Evolutionary conservation across 1,284 basidiomycete species (phyloP), one percentile per base, ranked within the genome.

Genomic region (Sparassis latifolia): DNA sequence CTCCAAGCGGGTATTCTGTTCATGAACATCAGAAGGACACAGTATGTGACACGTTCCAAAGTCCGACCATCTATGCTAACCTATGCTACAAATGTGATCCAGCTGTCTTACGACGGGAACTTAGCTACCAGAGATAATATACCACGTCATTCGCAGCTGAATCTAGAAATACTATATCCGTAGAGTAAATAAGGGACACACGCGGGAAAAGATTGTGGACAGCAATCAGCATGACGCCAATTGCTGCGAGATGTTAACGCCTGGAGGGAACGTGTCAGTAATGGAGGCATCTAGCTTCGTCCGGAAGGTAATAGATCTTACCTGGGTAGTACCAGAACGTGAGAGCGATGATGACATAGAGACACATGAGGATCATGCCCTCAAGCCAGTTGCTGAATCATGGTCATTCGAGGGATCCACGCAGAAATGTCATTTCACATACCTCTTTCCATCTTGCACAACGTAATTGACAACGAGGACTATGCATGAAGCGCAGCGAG

Each of bases 261-360:
- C 57, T 58, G 39, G 20, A 53, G 9, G 3, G 44, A 40, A 38
- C 30, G 29, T 28, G 32, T 7, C n/a, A 38, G 54, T 40, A 51
- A 20, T 7, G 39, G 42, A 28, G 44, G 31, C 31, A n/a, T 27
- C 20, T 12, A 37, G 35, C 12, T 6, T 12, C 6, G 35, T 12
- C 7, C 35, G 12, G 35, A 37, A 37, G 35, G 41, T 27, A 9
- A 42, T 29, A 33, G 7, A 32, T 55, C 61, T 53, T 58, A 71
- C 78, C 78, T 48, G 79, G 79, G 59, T 83, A 83, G 59, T 72
- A 85, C 81, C 81, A 86, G 64, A 84, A 85, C 2, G 75, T 76
- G 12, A 82, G 70, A 5, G 69, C 80, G 35, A 84, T 70, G 47
- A 85, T 84, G 40, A 81, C 53, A 62, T 85, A 63, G 12, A 62